Conservation (phyloP, 1,139 yeast genomes). For the Oligophagozyma castellii region DNA sequence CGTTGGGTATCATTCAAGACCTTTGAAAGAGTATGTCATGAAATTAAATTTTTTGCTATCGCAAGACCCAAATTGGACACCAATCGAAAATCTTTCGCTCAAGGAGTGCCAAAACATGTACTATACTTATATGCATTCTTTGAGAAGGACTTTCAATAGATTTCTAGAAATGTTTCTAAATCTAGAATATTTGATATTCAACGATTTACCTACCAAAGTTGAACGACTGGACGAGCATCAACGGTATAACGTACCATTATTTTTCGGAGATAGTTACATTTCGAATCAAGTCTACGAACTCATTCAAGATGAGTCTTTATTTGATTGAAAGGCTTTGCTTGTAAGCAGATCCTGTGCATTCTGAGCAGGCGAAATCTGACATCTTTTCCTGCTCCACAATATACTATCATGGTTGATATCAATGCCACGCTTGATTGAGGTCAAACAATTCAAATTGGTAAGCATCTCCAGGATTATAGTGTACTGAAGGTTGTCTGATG, state of each 20-base stretch:
- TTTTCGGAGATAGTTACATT: constrained; percentile 11
- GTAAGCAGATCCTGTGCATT: too few species aligned
- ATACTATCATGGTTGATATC: too few species aligned
- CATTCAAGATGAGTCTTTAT: constrained; percentile 18
- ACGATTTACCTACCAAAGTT: constrained; percentile 20
- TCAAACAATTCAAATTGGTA: too few species aligned
- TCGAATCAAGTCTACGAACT: constrained; percentile 21
- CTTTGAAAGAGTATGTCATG: constrained; percentile 13
- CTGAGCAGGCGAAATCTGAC: too few species aligned
- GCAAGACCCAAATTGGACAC: constrained; percentile 4
- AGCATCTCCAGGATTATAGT: too few species aligned
- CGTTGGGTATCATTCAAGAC: constrained; percentile 14
- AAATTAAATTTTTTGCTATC: constrained; percentile 4
- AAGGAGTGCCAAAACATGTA: constrained; percentile 15
- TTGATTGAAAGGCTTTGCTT: constrained; percentile 7
- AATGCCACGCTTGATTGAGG: too few species aligned
- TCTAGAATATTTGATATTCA: constrained; percentile 14
- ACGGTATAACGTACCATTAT: constrained; percentile 18
- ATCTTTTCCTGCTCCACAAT: too few species aligned
- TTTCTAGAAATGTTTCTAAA: constrained; percentile 14
- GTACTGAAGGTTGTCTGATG: too few species aligned
- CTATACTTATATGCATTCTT: constrained; percentile 18
- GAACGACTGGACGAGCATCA: constrained; percentile 16
- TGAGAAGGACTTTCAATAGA: constrained; percentile 17
- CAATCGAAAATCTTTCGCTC: constrained; percentile 5